A percentile compares a stretch with the other conserved stretches of the same genome.
Conservation (phyloP, 2,329 filamentous ascomycete species). For the Diaporthe sp. region DNA sequence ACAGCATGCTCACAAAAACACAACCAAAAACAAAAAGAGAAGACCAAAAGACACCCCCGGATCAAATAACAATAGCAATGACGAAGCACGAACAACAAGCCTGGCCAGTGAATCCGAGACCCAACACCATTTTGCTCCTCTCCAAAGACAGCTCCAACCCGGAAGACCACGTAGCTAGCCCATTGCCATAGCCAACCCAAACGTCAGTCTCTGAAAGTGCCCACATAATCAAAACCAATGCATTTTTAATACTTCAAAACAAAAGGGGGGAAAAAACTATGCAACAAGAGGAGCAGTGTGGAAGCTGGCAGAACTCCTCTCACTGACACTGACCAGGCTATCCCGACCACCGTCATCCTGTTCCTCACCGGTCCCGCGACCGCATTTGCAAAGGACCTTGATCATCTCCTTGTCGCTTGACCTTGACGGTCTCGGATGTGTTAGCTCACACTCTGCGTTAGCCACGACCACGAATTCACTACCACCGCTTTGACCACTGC, state of each 20-base stretch:
- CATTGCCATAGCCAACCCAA: too few relatives aligned
- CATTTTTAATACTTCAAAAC: background rate
- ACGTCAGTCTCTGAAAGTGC: background rate
- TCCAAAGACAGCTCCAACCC: background rate
- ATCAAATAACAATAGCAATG: background rate
- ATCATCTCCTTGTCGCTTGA: conserved; percentile 23
- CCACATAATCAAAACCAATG: background rate
- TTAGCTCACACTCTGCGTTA: conserved; percentile 26
- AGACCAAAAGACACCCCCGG: background rate
- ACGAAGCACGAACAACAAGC: background rate
- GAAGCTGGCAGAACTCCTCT: conserved; percentile 32
- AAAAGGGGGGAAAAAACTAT: background rate
- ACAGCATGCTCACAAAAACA: background rate
- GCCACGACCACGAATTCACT: conserved; percentile 24
- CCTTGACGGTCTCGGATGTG: conserved; percentile 36
- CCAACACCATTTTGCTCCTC: background rate
- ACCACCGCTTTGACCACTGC: background rate
- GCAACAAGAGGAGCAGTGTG: conserved; percentile 21
- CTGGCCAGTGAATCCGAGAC: background rate
- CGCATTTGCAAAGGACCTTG: conserved; percentile 4
- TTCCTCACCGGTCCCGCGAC: background rate
- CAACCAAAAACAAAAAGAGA: background rate
- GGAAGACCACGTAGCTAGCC: too few relatives aligned
- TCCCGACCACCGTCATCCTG: background rate
- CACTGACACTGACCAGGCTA: conserved; percentile 16